These are phyloP conservation scores for Curvularia spicifera DNA, from an alignment of 2,329 filamentous ascomycete genomes.

Conservation along the genomic window DNA sequence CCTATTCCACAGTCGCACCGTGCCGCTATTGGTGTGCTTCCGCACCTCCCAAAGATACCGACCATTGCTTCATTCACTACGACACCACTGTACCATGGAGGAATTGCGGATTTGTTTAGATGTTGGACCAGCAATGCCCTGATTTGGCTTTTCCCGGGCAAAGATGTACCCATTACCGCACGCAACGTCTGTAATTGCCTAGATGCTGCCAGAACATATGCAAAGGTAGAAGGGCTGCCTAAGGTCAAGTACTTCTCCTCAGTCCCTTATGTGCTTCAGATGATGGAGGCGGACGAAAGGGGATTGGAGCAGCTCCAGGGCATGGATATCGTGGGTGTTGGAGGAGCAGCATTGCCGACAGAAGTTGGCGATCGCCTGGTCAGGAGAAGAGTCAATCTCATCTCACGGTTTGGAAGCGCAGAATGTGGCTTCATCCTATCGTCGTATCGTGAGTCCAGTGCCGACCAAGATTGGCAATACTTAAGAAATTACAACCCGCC, in stretches of 20 bases:
- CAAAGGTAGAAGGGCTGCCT: conserved; percentile 29
- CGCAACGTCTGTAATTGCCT: conserved; percentile 60
- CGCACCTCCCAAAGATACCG: conserved; percentile 50
- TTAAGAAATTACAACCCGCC: conserved; percentile 54
- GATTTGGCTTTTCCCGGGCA: conserved; percentile 69
- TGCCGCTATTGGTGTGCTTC: conserved; percentile 62
- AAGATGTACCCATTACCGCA: conserved; percentile 62
- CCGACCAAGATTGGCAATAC: conserved; percentile 67
- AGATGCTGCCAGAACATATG: conserved; percentile 39
- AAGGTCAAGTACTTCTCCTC: conserved; percentile 65
- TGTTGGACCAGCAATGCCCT: conserved; percentile 66
- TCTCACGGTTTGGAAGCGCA: conserved; percentile 69
- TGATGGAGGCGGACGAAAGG: conserved; percentile 90
- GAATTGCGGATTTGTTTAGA: conserved; percentile 67
- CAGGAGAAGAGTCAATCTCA: conserved; percentile 58
- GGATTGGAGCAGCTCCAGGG: conserved; percentile 68
- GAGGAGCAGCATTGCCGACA: conserved; percentile 64
- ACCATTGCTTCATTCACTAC: conserved; percentile 65
- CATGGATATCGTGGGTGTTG: conserved; percentile 69
- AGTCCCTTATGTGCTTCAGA: conserved; percentile 81
- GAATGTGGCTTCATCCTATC: conserved; percentile 71
- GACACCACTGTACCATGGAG: conserved; percentile 70
- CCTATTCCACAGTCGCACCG: conserved; percentile 66
- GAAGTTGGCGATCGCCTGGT: conserved; percentile 63
- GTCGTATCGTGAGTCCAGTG: conserved; percentile 62